These are phyloP conservation scores for Ustilaginoidea virens DNA, from an alignment of 2,329 filamentous ascomycete genomes.

Conservation along the genomic window DNA sequence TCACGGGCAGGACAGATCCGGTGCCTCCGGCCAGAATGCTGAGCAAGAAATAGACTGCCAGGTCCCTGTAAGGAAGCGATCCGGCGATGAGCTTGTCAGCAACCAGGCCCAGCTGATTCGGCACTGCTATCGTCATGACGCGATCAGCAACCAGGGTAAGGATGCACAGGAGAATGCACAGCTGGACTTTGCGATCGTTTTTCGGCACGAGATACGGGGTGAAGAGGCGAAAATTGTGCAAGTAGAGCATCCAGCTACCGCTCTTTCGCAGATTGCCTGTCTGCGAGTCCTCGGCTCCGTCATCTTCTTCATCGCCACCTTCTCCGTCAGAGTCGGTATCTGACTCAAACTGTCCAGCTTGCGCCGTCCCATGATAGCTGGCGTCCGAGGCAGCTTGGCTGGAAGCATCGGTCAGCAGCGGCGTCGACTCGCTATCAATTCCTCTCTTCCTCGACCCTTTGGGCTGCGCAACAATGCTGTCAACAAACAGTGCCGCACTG, in stretches of 20 bases:
- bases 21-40: constrained; percentile 6
- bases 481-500: background rate
- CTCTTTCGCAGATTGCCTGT: constrained; percentile 9
- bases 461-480: background rate
- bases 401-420: background rate
- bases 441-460: background rate
- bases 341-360: background rate
- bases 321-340: background rate
- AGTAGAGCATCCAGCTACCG: constrained; percentile 17
- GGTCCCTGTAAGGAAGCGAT: constrained; percentile 4
- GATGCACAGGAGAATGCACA: constrained; percentile 11
- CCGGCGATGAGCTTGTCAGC: constrained; percentile 11
- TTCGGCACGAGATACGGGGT: constrained; percentile 15
- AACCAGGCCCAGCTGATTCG: constrained; percentile 16
- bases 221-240: constrained; percentile 16
- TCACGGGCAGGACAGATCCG: constrained; percentile 6
- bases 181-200: constrained; percentile 16
- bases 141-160: constrained; percentile 10
- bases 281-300: background rate
- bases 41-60: constrained; percentile 4
- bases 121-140: constrained; percentile 15
- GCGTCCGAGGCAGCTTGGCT: background rate
- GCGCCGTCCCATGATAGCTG: background rate
- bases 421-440: background rate
- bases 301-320: background rate